Percentiles rank a stretch among this genome's conserved stretches.
These are phyloP conservation scores for Skeletonema tropicum DNA, from an alignment of 108 stramenopile species.

Conservation along the genomic window DNA sequence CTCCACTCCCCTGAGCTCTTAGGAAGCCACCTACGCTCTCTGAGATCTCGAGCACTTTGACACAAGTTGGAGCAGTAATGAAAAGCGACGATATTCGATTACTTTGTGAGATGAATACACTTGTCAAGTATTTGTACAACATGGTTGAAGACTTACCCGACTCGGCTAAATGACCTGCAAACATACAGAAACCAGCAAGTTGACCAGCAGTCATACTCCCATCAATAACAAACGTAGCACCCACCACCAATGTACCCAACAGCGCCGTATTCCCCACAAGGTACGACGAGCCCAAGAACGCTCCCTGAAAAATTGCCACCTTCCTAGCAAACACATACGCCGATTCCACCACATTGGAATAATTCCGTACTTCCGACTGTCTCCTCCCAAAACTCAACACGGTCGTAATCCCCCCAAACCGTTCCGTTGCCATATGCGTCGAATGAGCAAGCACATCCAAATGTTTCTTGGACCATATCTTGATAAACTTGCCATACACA, in stretches of 20 bases:
- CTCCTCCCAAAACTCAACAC: conserved; percentile 44
- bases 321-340: conserved; percentile 42
- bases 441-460: conserved; percentile 50
- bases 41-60: conserved; percentile 22
- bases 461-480: conserved; percentile 37
- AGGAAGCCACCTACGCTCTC: conserved; percentile 36
- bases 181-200: conserved; percentile 50
- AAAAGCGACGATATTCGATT: too few relatives aligned
- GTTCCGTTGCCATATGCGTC: conserved; percentile 46
- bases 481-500: conserved; percentile 40
- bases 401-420: conserved; percentile 46
- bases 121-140: too few relatives aligned
- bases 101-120: too few relatives aligned
- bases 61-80: too few relatives aligned
- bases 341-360: conserved; percentile 45
- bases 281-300: conserved; percentile 46
- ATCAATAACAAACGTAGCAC: conserved; percentile 25
- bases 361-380: conserved; percentile 22
- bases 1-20: conserved; percentile 47
- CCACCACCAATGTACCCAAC: conserved; percentile 33
- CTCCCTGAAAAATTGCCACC: conserved; percentile 48
- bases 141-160: not conserved
- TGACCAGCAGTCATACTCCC: conserved; percentile 44
- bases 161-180: conserved; percentile 41
- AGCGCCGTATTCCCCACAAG: conserved; percentile 41